Evolutionary conservation across 805 yeast species (phyloP).

Genomic region (Lachancea nothofagi): DNA sequence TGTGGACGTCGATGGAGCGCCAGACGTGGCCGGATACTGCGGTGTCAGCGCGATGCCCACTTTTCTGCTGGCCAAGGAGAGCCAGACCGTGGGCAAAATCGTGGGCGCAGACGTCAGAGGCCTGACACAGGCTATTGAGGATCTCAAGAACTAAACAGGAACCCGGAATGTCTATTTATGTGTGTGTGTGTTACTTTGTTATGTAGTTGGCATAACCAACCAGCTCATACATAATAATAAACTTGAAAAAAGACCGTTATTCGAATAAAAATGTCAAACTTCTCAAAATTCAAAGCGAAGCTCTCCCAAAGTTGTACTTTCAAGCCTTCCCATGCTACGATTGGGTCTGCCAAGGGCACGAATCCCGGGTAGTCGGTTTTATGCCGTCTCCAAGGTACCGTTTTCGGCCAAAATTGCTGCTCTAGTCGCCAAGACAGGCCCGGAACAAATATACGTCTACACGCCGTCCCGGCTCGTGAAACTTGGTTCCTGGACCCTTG

Average conservation of each 20-base stretch:
- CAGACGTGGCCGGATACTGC: slow-evolving; percentile 54
- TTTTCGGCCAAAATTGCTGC: slow-evolving; percentile 19
- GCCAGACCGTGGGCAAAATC: slow-evolving; percentile 49
- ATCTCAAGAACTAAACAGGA: slow-evolving; percentile 7
- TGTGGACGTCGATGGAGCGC: slow-evolving; percentile 62
- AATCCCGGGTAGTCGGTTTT: neutral
- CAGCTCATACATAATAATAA: too few relatives aligned
- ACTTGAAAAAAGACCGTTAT: too few relatives aligned
- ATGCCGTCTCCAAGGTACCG: slow-evolving; percentile 10
- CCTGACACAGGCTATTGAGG: slow-evolving; percentile 32
- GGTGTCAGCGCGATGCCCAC: slow-evolving; percentile 76
- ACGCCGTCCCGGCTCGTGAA: slow-evolving; percentile 15
- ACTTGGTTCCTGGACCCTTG: slow-evolving; percentile 20
- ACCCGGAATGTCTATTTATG: neutral
- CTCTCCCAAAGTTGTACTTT: neutral
- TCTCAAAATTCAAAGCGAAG: neutral
- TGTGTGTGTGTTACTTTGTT: too few relatives aligned
- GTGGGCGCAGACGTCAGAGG: slow-evolving; percentile 54
- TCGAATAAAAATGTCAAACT: too few relatives aligned
- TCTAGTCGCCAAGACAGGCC: slow-evolving; percentile 18
- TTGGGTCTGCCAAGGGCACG: neutral
- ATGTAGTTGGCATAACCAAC: neutral
- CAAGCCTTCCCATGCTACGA: neutral
- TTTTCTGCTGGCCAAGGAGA: slow-evolving; percentile 55
- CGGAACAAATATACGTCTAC: slow-evolving; percentile 22